Evolutionary conservation across 371 early-diverging fungal genomes (phyloP), one percentile per base, ranked within the genome.

Genomic region (Massospora cicadina): DNA sequence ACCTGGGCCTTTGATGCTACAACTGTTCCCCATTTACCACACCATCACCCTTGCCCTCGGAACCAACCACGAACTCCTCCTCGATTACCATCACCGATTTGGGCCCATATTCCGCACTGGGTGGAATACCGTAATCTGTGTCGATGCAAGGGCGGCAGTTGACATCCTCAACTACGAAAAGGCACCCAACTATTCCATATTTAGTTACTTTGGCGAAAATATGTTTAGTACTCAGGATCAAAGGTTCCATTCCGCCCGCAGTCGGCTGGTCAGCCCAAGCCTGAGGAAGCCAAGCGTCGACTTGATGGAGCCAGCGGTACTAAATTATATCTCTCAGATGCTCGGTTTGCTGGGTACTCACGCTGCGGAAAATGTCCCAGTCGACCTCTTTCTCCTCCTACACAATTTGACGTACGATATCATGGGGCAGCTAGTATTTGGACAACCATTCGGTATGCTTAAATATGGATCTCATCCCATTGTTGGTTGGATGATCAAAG

Each of bases 401-500:
- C 57, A 57, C 28, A 25, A 57, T 21, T 3, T 57, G 28, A 27
- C 25, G 57, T 57, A 57, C 21, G 57, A 57, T 57, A 27, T 57
- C 2, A 27, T 57, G 10, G 57, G 57, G 25, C 23, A 26, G 57
- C 57, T 57, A 26, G 28, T 27, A 10, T 57, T 57, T 27, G 57
- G 57, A 3, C 57, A 57, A 26, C 10, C 25, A 10, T 57, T 57
- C 21, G 28, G 28, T 26, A 57, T 57, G 57, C 57, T 25, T 10
- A 21, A 57, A 26, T 25, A 5, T 10, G 57, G 28, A 5, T 10
- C 23, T 26, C 57, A 57, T 26, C 57, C 57, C 57, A 57, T 57
- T 3, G 57, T 57, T 26, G 57, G 28, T 25, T 57, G 57, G 57
- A 57, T 57, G 57, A 27, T 57, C 57, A 57, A 57, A 57, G 57